Percentiles rank a stretch among this genome's conserved stretches.
phyloP scores from a whole-genome alignment of 2,329 filamentous ascomycete species.

The Alternaria panax region DNA sequence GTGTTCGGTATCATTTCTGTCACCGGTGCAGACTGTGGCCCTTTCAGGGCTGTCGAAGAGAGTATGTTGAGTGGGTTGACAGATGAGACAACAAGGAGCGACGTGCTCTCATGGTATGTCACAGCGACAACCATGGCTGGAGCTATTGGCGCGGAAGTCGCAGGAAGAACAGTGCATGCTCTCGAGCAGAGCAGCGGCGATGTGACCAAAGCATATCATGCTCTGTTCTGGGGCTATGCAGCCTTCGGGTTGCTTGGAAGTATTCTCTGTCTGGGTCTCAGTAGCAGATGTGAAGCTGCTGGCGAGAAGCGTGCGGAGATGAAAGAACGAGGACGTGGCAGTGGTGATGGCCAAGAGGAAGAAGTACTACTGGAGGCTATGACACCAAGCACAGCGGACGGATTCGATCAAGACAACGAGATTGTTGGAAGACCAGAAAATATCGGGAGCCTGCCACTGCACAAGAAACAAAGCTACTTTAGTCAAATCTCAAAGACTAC shows the following conservation, averaged over 20 bases:
- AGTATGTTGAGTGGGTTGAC: constrained; percentile 48
- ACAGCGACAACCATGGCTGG: constrained; percentile 48
- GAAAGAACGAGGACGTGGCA: constrained; percentile 28
- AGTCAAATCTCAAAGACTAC: constrained; percentile 65
- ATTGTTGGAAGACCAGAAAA: constrained; percentile 22
- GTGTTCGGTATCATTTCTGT: constrained; percentile 51
- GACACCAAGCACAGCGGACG: constrained; percentile 42
- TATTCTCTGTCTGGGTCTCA: constrained; percentile 50
- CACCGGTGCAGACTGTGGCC: constrained; percentile 45
- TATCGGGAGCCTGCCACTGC: constrained; percentile 12
- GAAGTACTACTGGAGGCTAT: constrained; percentile 45
- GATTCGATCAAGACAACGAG: constrained; percentile 38
- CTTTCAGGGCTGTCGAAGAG: constrained; percentile 48
- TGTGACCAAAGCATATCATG: constrained; percentile 48
- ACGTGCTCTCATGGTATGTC: constrained; percentile 52
- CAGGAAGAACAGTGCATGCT: constrained; percentile 53
- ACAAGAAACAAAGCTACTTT: constrained; percentile 52
- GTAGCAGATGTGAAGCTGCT: constrained; percentile 51
- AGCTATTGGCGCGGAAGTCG: constrained; percentile 44
- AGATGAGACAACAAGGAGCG: constrained; percentile 43
- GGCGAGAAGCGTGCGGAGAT: constrained; percentile 39
- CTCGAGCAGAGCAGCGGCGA: constrained; percentile 49
- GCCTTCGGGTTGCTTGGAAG: constrained; percentile 52
- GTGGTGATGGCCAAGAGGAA: constrained; percentile 38
- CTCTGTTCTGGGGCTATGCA: constrained; percentile 55